A percentile compares a stretch with the other conserved stretches of the same genome.
These are phyloP conservation scores for Pisolithus microcarpus DNA, from an alignment of 768 basidiomycete genomes.

Conservation along the genomic window DNA sequence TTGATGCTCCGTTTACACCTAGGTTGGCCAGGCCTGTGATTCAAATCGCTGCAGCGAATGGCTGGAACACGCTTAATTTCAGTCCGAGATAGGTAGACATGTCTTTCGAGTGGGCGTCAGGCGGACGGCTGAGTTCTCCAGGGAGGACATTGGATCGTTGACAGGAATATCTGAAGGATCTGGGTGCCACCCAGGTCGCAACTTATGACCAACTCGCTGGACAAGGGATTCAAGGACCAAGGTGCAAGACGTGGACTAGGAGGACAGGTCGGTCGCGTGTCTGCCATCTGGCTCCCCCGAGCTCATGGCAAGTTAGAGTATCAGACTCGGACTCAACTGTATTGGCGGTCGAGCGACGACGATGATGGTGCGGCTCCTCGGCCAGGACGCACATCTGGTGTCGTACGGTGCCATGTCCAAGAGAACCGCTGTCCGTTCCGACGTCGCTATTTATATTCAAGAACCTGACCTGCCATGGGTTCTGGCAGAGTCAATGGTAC, in stretches of 20 bases:
- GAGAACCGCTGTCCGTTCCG: slow-evolving; percentile 68
- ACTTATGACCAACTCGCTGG: slow-evolving; percentile 67
- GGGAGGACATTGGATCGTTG: slow-evolving; percentile 47
- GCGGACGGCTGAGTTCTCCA: slow-evolving; percentile 16
- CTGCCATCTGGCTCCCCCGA: slow-evolving; percentile 6
- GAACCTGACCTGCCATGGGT: slow-evolving; percentile 67
- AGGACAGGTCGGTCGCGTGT: slow-evolving; percentile 40
- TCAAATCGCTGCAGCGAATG: slow-evolving; percentile 68
- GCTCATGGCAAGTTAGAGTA: slow-evolving; percentile 20
- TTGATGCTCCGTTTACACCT: slow-evolving; percentile 3
- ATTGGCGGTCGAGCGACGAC: slow-evolving; percentile 63
- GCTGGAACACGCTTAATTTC: slow-evolving; percentile 75
- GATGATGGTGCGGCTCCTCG: slow-evolving; percentile 61
- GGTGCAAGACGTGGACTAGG: slow-evolving; percentile 62
- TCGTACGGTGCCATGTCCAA: slow-evolving; percentile 92
- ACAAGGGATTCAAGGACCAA: slow-evolving; percentile 45
- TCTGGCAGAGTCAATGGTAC: slow-evolving; percentile 77
- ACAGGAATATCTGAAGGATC: slow-evolving; percentile 41
- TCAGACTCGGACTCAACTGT: slow-evolving; percentile 49
- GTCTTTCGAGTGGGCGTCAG: not conserved
- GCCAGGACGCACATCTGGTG: slow-evolving; percentile 62
- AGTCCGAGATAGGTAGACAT: slow-evolving; percentile 57
- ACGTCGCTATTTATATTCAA: slow-evolving; percentile 82
- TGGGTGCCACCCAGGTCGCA: slow-evolving; percentile 72
- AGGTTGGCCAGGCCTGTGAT: slow-evolving; percentile 85